These are phyloP conservation scores for Claviceps sp. DNA, from an alignment of 2,329 filamentous ascomycete genomes.

Conservation along the genomic window DNA sequence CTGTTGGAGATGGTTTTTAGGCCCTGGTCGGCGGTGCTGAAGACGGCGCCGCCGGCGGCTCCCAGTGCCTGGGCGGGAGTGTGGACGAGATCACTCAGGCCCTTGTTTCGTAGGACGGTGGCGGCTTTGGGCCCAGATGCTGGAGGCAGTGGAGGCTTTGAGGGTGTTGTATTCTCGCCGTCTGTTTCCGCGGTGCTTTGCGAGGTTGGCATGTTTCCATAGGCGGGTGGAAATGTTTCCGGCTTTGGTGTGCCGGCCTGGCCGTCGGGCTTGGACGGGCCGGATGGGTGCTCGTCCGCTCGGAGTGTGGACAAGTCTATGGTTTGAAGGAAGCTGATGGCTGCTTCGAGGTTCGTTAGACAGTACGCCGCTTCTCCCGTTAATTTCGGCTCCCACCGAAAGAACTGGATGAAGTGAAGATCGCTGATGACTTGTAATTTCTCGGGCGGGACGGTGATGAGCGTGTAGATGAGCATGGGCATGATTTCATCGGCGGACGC, in stretches of 20 bases:
- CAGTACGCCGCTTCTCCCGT: conserved; percentile 94
- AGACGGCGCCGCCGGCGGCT: conserved; percentile 70
- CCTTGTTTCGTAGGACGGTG: conserved; percentile 50
- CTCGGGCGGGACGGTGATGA: conserved; percentile 82
- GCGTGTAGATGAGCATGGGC: conserved; percentile 88
- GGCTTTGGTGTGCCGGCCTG: conserved; percentile 34
- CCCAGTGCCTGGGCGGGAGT: conserved; percentile 70
- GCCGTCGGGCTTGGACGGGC: conserved; percentile 45
- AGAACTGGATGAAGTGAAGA: conserved; percentile 84
- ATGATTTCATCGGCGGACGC: conserved; percentile 96
- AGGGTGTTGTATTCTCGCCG: conserved; percentile 18
- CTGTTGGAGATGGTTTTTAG: conserved; percentile 86
- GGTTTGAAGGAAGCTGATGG: conserved; percentile 87
- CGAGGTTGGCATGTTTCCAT: conserved; percentile 26
- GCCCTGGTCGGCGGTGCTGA: conserved; percentile 80
- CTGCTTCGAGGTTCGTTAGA: conserved; percentile 87
- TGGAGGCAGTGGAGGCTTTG: conserved; percentile 25
- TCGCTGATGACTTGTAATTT: conserved; percentile 86
- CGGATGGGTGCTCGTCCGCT: conserved; percentile 61
- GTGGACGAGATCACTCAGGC: conserved; percentile 76
- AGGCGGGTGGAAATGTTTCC: conserved; percentile 45
- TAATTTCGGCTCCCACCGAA: conserved; percentile 72
- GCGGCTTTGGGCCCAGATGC: conserved; percentile 28
- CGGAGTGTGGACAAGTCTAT: conserved; percentile 85
- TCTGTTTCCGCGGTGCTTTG: conserved; percentile 19